Evolutionary conservation across 2,329 filamentous ascomycete genomes (phyloP).

Genomic region (Zymoseptoria tritici): DNA sequence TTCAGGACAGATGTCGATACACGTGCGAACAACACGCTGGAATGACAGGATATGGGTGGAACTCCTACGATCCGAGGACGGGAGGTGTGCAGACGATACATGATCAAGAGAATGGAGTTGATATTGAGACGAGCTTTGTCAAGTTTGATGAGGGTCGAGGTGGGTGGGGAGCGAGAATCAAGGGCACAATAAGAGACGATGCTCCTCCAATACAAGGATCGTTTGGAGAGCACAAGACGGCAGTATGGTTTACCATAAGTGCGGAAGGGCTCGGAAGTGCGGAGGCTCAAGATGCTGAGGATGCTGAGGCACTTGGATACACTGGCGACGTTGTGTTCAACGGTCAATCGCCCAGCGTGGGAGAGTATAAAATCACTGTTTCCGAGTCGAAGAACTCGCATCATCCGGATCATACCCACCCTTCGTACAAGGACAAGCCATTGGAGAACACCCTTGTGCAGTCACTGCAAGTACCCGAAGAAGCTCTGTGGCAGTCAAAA

Average conservation of each 20-base stretch:
- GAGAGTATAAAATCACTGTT: slow-evolving; percentile 70
- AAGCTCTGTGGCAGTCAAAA: slow-evolving; percentile 79
- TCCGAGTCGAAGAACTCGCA: slow-evolving; percentile 62
- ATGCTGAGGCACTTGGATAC: slow-evolving; percentile 49
- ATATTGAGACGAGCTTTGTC: slow-evolving; percentile 87
- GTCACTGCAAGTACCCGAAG: slow-evolving; percentile 58
- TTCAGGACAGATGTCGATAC: slow-evolving; percentile 76
- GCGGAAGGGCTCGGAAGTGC: slow-evolving; percentile 69
- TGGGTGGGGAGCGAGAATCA: slow-evolving; percentile 85
- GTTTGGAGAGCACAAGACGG: slow-evolving; percentile 56
- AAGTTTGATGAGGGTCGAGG: slow-evolving; percentile 72
- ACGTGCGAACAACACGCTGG: slow-evolving; percentile 94
- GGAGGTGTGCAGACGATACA: slow-evolving; percentile 88
- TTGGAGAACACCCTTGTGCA: slow-evolving; percentile 69
- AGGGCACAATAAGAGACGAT: slow-evolving; percentile 67
- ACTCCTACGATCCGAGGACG: slow-evolving; percentile 83
- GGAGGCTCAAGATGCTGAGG: slow-evolving; percentile 50
- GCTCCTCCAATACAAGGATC: slow-evolving; percentile 36
- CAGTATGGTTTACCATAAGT: slow-evolving; percentile 72
- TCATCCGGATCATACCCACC: slow-evolving; percentile 52
- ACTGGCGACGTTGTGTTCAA: slow-evolving; percentile 59
- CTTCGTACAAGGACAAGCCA: slow-evolving; percentile 60
- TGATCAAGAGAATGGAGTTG: slow-evolving; percentile 78
- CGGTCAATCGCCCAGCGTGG: slow-evolving; percentile 64
- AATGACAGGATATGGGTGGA: slow-evolving; percentile 95